Evolutionary conservation across 441 rosid species (phyloP), one percentile per base, ranked within the genome.

Genomic region (Mallotus japonicus): DNA sequence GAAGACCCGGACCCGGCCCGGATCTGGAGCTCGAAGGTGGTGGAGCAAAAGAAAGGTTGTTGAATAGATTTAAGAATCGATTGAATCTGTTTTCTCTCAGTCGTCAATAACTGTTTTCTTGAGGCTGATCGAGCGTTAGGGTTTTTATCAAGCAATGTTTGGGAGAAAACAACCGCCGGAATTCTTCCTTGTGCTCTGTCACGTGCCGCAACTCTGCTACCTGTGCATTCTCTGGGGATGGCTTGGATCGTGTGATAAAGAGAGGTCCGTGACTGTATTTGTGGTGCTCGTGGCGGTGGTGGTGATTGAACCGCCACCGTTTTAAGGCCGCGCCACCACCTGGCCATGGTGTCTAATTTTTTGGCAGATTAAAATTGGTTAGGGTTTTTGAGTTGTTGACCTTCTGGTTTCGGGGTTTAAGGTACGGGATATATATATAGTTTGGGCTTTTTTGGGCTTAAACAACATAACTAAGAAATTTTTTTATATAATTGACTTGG

Each of bases 1-100:
- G 92, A 85, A 0, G 97, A 91, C 3, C 97, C 96, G 13, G 94
- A 81, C 6, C 99, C 97, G 46, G 97, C 97, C 32, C 97, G 90
- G 82, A 95, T 85, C 83, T 95, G 97, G 57, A 92, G 93, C 66
- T 81, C 74, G 75, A 95, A 95, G 0, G 91, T 87, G 7, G 97
- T 88, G 64, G 99, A 95, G 82, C 89, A 91, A 81, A 95, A 89
- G 85, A 82, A 95, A 3, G 93, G 96, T 24, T 84, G 84, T 19
- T 86, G 68, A 2, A 95, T 89, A 56, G 94, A 87, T 69, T 87
- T 86, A 19, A 93, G 72, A 32, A 95, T 84, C 5, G 97, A 73
- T 66, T 84, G 84, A 78, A 95, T 89, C 92, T 95, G 99, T 72
- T 87, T 88, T 71, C 75, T 79, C 84, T 95, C 99, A 5, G 95